Conservation (phyloP, 2,329 filamentous ascomycete species). For the Phialophora expanda region DNA sequence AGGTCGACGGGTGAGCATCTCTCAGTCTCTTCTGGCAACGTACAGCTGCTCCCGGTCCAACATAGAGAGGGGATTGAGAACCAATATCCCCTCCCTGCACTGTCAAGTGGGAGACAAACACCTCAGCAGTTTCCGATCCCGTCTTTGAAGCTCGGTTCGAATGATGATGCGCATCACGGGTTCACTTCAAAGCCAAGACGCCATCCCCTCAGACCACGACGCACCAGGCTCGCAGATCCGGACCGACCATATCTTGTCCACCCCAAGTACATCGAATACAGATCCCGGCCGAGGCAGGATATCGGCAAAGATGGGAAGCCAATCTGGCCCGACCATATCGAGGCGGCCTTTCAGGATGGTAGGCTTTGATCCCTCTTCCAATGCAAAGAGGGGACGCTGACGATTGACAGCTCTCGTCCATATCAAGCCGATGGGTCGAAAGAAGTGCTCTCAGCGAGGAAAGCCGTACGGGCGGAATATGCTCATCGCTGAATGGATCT, state of each 20-base stretch:
- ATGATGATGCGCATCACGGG: slow-evolving; percentile 29
- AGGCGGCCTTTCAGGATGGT: slow-evolving; percentile 57
- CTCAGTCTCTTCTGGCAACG: slow-evolving; percentile 53
- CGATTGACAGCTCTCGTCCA: slow-evolving; percentile 55
- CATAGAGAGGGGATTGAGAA: slow-evolving; percentile 41
- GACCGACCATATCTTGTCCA: slow-evolving; percentile 35
- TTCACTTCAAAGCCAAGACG: slow-evolving; percentile 18
- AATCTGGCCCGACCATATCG: slow-evolving; percentile 54
- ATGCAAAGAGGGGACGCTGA: slow-evolving; percentile 29
- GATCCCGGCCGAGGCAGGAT: slow-evolving; percentile 50
- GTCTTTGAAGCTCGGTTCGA: slow-evolving; percentile 35
- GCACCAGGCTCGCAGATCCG: slow-evolving; percentile 17
- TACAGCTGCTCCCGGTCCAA: slow-evolving; percentile 47
- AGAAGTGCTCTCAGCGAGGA: slow-evolving; percentile 58
- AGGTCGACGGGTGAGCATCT: slow-evolving; percentile 24
- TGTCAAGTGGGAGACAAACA: slow-evolving; percentile 9
- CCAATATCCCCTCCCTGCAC: slow-evolving; percentile 25
- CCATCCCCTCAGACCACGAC: slow-evolving; percentile 14
- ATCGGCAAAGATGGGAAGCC: slow-evolving; percentile 51
- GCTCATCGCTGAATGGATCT: slow-evolving; percentile 64
- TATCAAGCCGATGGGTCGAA: slow-evolving; percentile 63
- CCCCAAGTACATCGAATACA: slow-evolving; percentile 51
- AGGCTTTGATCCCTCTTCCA: slow-evolving; percentile 9
- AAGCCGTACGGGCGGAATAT: slow-evolving; percentile 66
- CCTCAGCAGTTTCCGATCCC: slow-evolving; percentile 30